These are phyloP conservation scores for Blastobotrys ciferrii DNA, from an alignment of 1,139 yeast genomes.

Conservation along the genomic window DNA sequence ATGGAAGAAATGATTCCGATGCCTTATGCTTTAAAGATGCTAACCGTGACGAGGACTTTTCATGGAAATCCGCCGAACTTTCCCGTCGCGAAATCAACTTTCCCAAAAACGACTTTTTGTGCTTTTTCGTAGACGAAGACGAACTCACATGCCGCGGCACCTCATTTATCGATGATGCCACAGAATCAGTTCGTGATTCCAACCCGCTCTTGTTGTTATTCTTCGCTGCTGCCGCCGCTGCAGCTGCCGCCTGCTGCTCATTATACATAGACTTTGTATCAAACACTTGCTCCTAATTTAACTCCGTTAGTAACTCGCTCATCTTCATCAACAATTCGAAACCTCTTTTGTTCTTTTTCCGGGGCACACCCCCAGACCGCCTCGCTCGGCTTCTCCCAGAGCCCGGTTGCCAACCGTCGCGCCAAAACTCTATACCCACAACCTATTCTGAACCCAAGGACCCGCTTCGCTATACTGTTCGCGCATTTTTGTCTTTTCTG, in stretches of 20 bases:
- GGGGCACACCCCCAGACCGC: no score
- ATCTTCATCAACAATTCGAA: neutral
- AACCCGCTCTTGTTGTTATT: slow-evolving; percentile 6
- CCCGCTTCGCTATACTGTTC: no score
- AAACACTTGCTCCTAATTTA: slow-evolving; percentile 25
- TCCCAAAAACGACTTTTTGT: slow-evolving; percentile 26
- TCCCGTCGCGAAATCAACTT: slow-evolving; percentile 29
- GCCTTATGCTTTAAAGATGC: slow-evolving; percentile 15
- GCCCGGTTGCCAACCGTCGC: no score
- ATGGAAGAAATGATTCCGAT: slow-evolving; percentile 16
- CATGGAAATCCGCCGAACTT: slow-evolving; percentile 24
- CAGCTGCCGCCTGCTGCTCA: slow-evolving; percentile 16
- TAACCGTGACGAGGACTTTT: slow-evolving; percentile 6
- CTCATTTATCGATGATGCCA: slow-evolving; percentile 22
- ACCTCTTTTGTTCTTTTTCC: no score
- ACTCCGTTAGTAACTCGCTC: slow-evolving; percentile 10
- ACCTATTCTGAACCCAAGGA: no score
- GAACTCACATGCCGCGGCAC: neutral
- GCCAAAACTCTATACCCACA: no score
- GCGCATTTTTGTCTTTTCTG: no score
- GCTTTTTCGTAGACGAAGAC: slow-evolving; percentile 9
- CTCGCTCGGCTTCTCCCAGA: no score
- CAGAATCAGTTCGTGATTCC: slow-evolving; percentile 24
- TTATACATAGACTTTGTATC: slow-evolving; percentile 25
- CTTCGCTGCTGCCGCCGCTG: slow-evolving; percentile 5